Evolutionary conservation across 2,329 filamentous ascomycete species (phyloP), one percentile per base, ranked within the genome.

Genomic region (Davidsoniella australis): DNA sequence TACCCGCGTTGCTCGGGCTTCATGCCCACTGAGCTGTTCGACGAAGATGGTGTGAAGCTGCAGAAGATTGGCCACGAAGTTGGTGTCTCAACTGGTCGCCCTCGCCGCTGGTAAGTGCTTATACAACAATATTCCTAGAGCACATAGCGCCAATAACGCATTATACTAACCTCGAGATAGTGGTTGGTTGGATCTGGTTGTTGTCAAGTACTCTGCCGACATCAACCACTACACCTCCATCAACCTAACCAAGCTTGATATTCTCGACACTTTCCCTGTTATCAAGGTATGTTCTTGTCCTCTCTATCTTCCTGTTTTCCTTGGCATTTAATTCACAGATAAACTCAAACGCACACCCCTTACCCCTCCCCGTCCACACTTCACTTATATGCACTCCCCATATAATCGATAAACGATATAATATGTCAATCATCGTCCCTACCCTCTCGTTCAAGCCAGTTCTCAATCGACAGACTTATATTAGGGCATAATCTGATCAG

Each of bases 181-280:
- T 64, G 51, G 52, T 63, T 76, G 57, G 62, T 66, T 81, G 41
- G 80, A 85, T 57, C 69, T 85, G 4, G 78, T 83, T 33, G 72
- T 83, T 5, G 63, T 83, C 54, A 79, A 80, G 61, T 83, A 81
- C 66, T 78, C 62, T 23, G 56, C 57, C 53, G 65, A 70, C 43
- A 68, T 82, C 61, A 84, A 84, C 65, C 71, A 53, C 45, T 53
- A 53, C 48, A 53, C 51, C 36, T 53, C 51, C 8, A 53, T 53
- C 47, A 77, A 78, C 57, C 59, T 78, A 39, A 78, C 72, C 12
- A 78, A 75, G 57, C 51, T 49, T 17, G 80, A 85, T 57, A 71
- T 86, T 37, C 70, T 87, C 14, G 82, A 87, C 60, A 75, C 75
- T 29, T 86, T 94, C 61, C 69, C 75, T 8, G 79, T 77, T 58